phyloP scores from a whole-genome alignment of 108 stramenopile genomes.

The Cyclotella choctawhatcheeana region DNA sequence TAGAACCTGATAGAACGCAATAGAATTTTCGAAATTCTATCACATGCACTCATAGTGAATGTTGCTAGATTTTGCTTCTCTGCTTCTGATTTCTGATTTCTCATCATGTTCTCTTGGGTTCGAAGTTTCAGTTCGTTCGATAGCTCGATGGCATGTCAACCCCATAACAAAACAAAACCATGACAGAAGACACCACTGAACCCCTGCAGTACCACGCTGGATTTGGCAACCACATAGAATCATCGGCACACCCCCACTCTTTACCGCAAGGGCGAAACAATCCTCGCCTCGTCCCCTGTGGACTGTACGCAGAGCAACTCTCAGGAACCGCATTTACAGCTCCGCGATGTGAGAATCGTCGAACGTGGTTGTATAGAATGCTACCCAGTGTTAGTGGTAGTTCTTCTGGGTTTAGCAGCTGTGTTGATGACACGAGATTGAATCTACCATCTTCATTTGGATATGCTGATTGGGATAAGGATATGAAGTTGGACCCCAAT shows the following conservation, averaged over 20 bases:
- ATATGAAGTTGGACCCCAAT: conserved; percentile 70
- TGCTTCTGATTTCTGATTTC: too few species aligned
- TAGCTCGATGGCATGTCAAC: too few species aligned
- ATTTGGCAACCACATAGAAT: conserved; percentile 86
- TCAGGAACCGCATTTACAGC: conserved; percentile 93
- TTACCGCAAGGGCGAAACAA: conserved; percentile 90
- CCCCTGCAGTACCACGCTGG: conserved; percentile 53
- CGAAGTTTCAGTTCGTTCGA: too few species aligned
- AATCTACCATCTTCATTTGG: conserved; percentile 51
- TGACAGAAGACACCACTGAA: not conserved
- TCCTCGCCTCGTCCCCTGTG: conserved; percentile 81
- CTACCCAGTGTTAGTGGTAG: conserved; percentile 72
- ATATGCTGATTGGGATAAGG: conserved; percentile 38
- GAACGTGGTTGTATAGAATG: conserved; percentile 85
- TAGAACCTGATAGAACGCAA: too few species aligned
- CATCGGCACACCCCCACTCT: conserved; percentile 74
- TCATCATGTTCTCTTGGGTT: too few species aligned
- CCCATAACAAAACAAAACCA: too few species aligned
- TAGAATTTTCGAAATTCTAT: too few species aligned
- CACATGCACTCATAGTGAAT: too few species aligned
- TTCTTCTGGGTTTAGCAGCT: conserved; percentile 24
- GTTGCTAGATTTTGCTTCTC: too few species aligned
- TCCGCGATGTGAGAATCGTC: conserved; percentile 77
- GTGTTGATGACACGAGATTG: not conserved
- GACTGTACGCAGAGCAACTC: conserved; percentile 91